Evolutionary conservation across 176 grass and related monocot genomes (phyloP), one percentile per base, ranked within the genome.

Genomic region (Aegilops umbellulata): DNA sequence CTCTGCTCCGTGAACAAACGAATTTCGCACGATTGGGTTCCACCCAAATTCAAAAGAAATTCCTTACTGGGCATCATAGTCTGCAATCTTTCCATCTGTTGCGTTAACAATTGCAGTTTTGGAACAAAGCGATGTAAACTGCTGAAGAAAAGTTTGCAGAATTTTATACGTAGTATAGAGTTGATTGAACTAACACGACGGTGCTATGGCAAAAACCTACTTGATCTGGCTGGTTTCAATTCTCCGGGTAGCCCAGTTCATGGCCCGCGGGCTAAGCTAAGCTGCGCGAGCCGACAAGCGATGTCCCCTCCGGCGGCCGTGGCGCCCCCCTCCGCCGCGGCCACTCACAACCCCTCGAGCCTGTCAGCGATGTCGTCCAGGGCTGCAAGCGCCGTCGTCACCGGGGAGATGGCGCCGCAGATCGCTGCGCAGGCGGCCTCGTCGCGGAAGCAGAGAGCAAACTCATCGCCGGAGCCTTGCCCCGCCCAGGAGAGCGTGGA

Each of bases 371-470:
- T 0, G 78, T 38, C 83, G 30, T 85, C 47, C 53, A 83, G 32
- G 38, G 74, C 46, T 20, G 69, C 82, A 7, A 64, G 70, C 36
- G 19, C 69, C 38, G 42, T 47, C 65, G 65, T 36, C 29, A 53
- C 87, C 3, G 74, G 74, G 24, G 68, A 24, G 82, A 89, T 24
- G 82, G 82, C 67, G 19, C 68, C 76, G 57, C 42, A 89, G 31
- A 85, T 68, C 13, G 82, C 68, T 10, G 8, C 60, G 82, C 87
- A 89, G 5, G 82, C 42, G 46, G 82, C 68, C 13, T 89, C 82
- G 44, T 89, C 68, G 60, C 6, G 13, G 77, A 89, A 89, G 76
- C 76, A 74, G 76, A 89, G 67, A 32, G 76, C 82, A 60, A 89
- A 77, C 42, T 85, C 69, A 36, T 62, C 41, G 10, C 75, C 65